phyloP scores from a whole-genome alignment of 768 basidiomycete genomes.

The Tulasnella sp. region DNA sequence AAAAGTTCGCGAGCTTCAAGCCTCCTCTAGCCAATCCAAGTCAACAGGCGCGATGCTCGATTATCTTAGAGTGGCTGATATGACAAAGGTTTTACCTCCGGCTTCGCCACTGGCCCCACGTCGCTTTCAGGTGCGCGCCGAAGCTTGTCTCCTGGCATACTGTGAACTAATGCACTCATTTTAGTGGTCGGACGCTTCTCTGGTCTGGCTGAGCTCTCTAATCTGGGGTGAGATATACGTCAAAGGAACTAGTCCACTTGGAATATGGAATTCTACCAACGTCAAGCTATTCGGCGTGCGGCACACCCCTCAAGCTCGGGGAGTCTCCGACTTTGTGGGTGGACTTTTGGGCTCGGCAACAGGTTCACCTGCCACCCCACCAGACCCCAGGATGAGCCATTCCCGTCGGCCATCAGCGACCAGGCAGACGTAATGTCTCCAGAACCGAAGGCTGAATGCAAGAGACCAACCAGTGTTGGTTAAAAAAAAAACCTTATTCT shows the following conservation, averaged over 20 bases:
- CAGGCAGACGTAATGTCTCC: too few species aligned
- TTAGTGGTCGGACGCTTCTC: constrained; percentile 87
- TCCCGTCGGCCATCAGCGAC: too few species aligned
- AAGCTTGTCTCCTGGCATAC: background rate
- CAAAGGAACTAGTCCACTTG: constrained; percentile 73
- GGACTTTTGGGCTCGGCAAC: constrained; percentile 44
- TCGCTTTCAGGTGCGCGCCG: constrained; percentile 54
- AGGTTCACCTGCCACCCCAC: background rate
- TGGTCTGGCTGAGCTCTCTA: constrained; percentile 85
- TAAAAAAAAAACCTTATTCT: too few species aligned
- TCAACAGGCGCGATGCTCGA: constrained; percentile 47
- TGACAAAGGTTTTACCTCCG: constrained; percentile 66
- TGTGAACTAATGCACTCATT: background rate
- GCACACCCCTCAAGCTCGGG: constrained; percentile 58
- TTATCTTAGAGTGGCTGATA: constrained; percentile 56
- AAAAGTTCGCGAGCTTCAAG: constrained; percentile 71
- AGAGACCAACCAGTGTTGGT: too few species aligned
- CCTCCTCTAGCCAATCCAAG: constrained; percentile 44
- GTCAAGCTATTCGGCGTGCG: constrained; percentile 88
- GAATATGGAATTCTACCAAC: constrained; percentile 83
- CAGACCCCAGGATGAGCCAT: background rate
- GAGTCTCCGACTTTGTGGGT: constrained; percentile 72
- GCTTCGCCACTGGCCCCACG: constrained; percentile 54
- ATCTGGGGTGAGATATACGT: constrained; percentile 97
- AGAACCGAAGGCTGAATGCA: too few species aligned